phyloP scores from a whole-genome alignment of 306 rosid genomes.

The Inga leiocalycina region DNA sequence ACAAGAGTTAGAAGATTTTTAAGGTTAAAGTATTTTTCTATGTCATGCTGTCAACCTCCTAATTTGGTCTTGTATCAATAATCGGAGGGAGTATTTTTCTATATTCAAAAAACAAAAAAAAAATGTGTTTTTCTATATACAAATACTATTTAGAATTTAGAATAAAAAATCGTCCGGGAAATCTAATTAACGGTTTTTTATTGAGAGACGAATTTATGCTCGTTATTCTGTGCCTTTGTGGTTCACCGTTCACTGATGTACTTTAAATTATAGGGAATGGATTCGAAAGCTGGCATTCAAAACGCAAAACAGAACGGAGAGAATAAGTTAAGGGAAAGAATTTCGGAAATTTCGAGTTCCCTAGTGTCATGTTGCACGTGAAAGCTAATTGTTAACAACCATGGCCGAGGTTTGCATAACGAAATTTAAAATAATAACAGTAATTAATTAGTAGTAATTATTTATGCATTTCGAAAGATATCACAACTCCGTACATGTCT shows the following conservation, averaged over 20 bases:
- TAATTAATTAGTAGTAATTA: no score
- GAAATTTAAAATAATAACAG: no score
- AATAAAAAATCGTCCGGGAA: neutral
- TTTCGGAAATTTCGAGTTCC: neutral
- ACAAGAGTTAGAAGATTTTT: neutral
- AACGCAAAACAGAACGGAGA: neutral
- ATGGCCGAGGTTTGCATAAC: no score
- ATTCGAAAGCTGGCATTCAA: neutral
- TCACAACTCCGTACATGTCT: no score
- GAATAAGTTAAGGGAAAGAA: neutral
- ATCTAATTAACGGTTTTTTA: no score
- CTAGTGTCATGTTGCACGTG: neutral
- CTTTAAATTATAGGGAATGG: neutral
- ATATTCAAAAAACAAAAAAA: no score
- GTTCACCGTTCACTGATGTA: neutral
- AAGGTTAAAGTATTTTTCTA: neutral
- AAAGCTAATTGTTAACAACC: neutral
- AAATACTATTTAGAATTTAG: neutral
- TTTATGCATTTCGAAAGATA: no score
- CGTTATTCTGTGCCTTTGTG: neutral
- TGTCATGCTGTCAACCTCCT: no score
- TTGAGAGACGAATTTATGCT: neutral
- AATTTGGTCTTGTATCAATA: no score
- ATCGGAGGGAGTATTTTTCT: no score
- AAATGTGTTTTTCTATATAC: no score